Conservation (phyloP, 2,329 filamentous ascomycete genomes). For the Trichoderma afroharzianum region DNA sequence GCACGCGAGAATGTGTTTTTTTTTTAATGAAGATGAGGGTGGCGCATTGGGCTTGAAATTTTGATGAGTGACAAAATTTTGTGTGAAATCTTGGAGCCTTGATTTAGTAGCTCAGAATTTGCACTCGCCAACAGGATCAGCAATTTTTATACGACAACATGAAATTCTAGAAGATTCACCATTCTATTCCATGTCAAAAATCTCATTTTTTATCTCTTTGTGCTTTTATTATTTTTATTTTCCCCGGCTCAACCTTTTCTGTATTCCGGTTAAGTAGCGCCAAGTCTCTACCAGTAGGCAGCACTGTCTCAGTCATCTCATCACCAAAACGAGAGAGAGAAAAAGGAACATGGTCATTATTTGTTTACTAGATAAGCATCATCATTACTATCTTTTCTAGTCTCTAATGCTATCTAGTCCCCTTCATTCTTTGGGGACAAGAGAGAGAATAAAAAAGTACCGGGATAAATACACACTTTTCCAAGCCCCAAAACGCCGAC, state of each 20-base stretch:
- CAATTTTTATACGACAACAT: not conserved
- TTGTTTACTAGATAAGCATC: not conserved
- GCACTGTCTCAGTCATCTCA: not conserved
- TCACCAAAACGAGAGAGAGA: not conserved
- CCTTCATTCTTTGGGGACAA: constrained; percentile 21
- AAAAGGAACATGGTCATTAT: not conserved
- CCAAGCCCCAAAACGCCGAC: constrained; percentile 9
- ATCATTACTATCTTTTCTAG: constrained; percentile 14
- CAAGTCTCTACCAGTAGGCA: not conserved
- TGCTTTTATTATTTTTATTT: not conserved
- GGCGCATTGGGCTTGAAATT: constrained; percentile 1
- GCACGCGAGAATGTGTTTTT: not conserved
- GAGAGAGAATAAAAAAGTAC: constrained; percentile 13
- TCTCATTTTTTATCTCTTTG: not conserved
- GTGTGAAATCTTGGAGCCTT: not conserved
- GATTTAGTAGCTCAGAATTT: not conserved
- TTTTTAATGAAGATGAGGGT: not conserved
- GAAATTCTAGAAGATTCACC: not conserved
- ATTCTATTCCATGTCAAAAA: not conserved
- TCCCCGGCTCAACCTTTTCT: not conserved
- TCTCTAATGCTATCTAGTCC: constrained; percentile 16
- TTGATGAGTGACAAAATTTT: constrained; percentile 5
- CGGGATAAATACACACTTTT: constrained; percentile 21
- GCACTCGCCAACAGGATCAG: not conserved
- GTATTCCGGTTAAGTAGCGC: not conserved